A percentile compares a stretch with the other conserved stretches of the same genome.
Conservation (phyloP, 176 grass and related monocot genomes). For the Carex littledalei region DNA sequence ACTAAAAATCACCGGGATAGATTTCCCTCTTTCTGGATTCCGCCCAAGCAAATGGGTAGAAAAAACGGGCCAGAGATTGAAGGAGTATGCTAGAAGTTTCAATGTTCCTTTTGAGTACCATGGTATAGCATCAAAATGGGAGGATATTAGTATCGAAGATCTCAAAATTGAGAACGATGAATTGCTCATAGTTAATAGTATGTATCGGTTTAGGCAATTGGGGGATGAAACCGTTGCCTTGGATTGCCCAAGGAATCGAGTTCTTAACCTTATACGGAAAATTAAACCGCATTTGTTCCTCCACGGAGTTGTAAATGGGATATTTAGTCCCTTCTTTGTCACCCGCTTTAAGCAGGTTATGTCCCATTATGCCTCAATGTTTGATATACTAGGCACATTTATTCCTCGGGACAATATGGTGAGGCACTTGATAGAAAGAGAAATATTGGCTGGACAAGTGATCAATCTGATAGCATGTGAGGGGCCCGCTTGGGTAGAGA, state of each 20-base stretch:
- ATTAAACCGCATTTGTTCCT: neutral
- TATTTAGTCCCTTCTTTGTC: neutral
- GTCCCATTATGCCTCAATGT: neutral
- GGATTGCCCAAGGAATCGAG: constrained; percentile 26
- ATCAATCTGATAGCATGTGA: constrained; percentile 36
- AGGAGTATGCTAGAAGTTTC: constrained; percentile 32
- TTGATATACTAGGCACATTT: neutral
- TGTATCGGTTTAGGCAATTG: neutral
- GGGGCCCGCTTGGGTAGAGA: constrained; percentile 26
- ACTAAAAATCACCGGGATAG: neutral
- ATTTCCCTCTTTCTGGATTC: constrained; percentile 24
- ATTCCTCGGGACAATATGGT: neutral
- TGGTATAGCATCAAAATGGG: constrained; percentile 29
- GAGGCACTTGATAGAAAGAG: constrained; percentile 16
- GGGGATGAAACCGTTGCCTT: constrained; percentile 28
- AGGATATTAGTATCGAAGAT: constrained; percentile 19
- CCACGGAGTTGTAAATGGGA: neutral
- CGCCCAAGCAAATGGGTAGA: constrained; percentile 22
- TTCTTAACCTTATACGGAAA: neutral
- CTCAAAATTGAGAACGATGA: constrained; percentile 25
- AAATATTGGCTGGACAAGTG: neutral
- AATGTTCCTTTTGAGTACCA: constrained; percentile 33
- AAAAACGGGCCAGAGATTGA: constrained; percentile 14
- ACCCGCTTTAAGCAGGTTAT: neutral
- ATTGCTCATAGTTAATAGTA: neutral